Percentiles rank a stretch among this genome's conserved stretches.
Evolutionary conservation across 805 yeast genomes (phyloP).

Genomic region (Ogataea zsoltii): DNA sequence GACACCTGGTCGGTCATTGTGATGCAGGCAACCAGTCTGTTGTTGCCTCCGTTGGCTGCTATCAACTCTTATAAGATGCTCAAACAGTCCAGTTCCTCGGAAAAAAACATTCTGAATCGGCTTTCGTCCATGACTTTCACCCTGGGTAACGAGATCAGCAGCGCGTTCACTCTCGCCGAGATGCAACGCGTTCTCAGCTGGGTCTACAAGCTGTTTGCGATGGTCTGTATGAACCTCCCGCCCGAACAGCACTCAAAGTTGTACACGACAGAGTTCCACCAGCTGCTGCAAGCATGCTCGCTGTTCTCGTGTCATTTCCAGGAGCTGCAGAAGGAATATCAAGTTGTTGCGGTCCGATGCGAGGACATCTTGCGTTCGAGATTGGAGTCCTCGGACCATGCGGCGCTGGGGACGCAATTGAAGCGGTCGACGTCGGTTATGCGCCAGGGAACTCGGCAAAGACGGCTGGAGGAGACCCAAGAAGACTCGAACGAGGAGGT

Average conservation of each 20-base stretch:
- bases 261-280: constrained; percentile 11
- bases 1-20: constrained; percentile 16
- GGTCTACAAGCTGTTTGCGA: constrained; percentile 19
- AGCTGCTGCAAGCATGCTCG: constrained; percentile 10
- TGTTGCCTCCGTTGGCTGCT: constrained; percentile 18
- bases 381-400: constrained; percentile 2
- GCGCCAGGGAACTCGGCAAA: constrained; percentile 18
- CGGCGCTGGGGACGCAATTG: too few species aligned
- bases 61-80: constrained; percentile 8
- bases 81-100: neutral
- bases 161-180: constrained; percentile 7
- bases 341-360: constrained; percentile 7
- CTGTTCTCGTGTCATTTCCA: constrained; percentile 9
- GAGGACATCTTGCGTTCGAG: constrained; percentile 2
- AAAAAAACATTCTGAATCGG: constrained; percentile 8
- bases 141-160: neutral
- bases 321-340: constrained; percentile 17
- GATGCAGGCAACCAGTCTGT: constrained; percentile 11
- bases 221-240: constrained; percentile 8
- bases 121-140: constrained; percentile 10
- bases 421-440: constrained; percentile 17
- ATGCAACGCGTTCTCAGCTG: constrained; percentile 23
- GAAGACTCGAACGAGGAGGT: constrained; percentile 6
- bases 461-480: constrained; percentile 12
- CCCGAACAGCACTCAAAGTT: constrained; percentile 7